Conservation (phyloP, 2,329 filamentous ascomycete genomes). For the Graphilbum fragrans region DNA sequence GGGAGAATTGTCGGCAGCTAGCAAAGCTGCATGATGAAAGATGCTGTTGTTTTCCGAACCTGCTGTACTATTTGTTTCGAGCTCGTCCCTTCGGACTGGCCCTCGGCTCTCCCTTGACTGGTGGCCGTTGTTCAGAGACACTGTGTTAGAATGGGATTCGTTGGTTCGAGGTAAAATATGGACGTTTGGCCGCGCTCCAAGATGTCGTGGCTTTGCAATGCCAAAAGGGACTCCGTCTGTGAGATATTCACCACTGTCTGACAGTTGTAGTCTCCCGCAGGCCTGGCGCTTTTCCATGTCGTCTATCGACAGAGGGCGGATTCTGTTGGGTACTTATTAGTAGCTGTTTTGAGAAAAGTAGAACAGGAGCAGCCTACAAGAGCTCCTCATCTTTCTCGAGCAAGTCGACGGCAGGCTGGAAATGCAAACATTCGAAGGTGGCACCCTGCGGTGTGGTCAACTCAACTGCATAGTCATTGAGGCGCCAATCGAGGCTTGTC, state of each 20-base stretch:
- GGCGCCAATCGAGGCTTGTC: conserved; percentile 68
- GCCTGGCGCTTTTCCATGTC: neutral
- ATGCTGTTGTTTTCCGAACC: too few relatives aligned
- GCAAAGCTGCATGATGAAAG: too few relatives aligned
- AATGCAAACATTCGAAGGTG: conserved; percentile 81
- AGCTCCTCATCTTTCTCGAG: conserved; percentile 78
- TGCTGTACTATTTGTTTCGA: too few relatives aligned
- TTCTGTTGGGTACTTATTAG: conserved; percentile 31
- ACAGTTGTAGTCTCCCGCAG: too few relatives aligned
- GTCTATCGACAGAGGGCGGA: conserved; percentile 65
- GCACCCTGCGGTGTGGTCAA: conserved; percentile 40
- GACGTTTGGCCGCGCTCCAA: conserved; percentile 58
- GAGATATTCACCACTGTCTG: too few relatives aligned
- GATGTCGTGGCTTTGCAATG: too few relatives aligned
- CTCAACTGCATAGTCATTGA: conserved; percentile 84
- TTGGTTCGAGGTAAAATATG: conserved; percentile 71
- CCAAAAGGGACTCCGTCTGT: too few relatives aligned
- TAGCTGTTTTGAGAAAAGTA: neutral
- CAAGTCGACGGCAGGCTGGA: conserved; percentile 55
- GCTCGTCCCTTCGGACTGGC: too few relatives aligned
- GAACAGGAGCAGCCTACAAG: conserved; percentile 44
- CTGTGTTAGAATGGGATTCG: too few relatives aligned
- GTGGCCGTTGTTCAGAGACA: too few relatives aligned
- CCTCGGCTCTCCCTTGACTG: too few relatives aligned
- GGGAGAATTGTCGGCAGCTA: too few relatives aligned